Conservation (phyloP, 129 eudicot species). For the Artemisia annua region DNA sequence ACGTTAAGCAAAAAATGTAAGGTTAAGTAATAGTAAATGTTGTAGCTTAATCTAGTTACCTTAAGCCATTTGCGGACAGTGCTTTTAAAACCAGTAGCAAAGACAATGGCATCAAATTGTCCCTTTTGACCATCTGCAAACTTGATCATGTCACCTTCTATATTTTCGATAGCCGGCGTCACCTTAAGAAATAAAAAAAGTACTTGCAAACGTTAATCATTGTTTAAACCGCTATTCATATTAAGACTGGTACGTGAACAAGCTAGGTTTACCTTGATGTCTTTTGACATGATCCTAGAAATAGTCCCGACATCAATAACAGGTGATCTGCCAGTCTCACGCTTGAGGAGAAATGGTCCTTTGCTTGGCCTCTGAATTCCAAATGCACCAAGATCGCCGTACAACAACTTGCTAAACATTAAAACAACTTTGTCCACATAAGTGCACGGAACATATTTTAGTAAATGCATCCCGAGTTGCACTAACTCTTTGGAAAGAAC, state of each 20-base stretch:
- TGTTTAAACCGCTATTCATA: background rate
- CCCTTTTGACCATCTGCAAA: slow-evolving; percentile 33
- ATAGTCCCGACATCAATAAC: slow-evolving; percentile 61
- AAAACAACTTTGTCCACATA: slow-evolving; percentile 42
- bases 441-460: slow-evolving; percentile 31
- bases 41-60: slow-evolving; percentile 28
- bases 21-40: background rate
- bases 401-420: slow-evolving; percentile 30
- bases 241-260: background rate
- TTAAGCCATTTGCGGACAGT: slow-evolving; percentile 51
- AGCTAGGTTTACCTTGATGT: slow-evolving; percentile 47
- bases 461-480: slow-evolving; percentile 47
- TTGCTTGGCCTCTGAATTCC: slow-evolving; percentile 43
- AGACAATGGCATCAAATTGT: slow-evolving; percentile 49
- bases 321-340: slow-evolving; percentile 34
- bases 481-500: slow-evolving; percentile 46
- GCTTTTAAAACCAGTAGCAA: slow-evolving; percentile 61
- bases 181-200: slow-evolving; percentile 33
- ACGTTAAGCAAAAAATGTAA: background rate
- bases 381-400: slow-evolving; percentile 33
- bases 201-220: background rate
- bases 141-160: slow-evolving; percentile 27
- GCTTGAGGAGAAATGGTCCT: slow-evolving; percentile 50
- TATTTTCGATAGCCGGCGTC: slow-evolving; percentile 27
- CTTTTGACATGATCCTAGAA: slow-evolving; percentile 36